A percentile compares a stretch with the other conserved stretches of the same genome.
phyloP scores from a whole-genome alignment of 176 grass and related monocot species.

The Aegilops longissima region DNA sequence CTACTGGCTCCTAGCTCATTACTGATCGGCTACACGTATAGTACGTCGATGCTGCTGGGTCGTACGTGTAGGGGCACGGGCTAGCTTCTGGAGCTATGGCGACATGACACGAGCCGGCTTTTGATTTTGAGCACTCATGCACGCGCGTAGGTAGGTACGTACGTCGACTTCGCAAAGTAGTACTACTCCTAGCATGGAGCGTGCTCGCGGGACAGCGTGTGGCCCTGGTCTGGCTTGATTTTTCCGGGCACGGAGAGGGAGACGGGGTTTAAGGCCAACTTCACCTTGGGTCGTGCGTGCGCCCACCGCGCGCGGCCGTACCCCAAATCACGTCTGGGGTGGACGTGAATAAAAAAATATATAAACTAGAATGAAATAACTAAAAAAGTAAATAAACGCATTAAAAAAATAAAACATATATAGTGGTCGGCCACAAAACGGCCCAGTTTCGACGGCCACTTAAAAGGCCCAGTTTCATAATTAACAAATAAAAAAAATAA shows the following conservation, averaged over 20 bases:
- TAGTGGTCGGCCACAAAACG: too few species aligned
- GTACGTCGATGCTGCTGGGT: neutral
- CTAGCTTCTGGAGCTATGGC: neutral
- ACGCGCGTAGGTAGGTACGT: neutral
- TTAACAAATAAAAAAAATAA: too few species aligned
- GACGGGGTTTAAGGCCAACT: neutral
- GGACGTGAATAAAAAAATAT: too few species aligned
- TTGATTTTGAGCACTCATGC: neutral
- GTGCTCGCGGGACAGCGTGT: neutral
- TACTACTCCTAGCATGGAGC: neutral
- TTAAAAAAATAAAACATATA: too few species aligned
- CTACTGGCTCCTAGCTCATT: neutral
- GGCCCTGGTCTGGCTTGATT: constrained; percentile 20
- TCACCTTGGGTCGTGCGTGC: too few species aligned
- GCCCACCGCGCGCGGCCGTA: too few species aligned
- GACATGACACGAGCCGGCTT: constrained; percentile 24
- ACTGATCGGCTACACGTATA: neutral
- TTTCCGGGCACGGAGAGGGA: constrained; percentile 23
- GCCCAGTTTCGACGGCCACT: too few species aligned
- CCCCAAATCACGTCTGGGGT: too few species aligned
- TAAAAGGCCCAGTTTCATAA: too few species aligned
- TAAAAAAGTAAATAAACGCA: too few species aligned
- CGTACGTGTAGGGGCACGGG: neutral
- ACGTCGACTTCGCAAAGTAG: neutral
- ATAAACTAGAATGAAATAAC: too few species aligned